phyloP scores from a whole-genome alignment of 371 early-diverging fungal genomes.

The Lichtheimia ornata region DNA sequence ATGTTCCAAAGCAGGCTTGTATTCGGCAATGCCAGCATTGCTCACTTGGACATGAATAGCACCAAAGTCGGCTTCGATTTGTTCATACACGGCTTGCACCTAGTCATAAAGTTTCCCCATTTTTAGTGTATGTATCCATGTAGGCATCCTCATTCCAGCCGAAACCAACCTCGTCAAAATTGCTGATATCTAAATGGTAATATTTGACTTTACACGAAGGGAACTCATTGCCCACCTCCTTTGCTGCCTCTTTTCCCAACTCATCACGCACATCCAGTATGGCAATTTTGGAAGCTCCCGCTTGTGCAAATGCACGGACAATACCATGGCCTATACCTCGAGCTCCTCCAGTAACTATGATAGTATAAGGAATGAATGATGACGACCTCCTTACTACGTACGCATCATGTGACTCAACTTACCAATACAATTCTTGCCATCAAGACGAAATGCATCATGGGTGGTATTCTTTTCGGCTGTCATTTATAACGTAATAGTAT shows the following conservation, averaged over 20 bases:
- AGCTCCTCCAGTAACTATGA: slow-evolving; percentile 32
- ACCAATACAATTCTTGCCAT: slow-evolving; percentile 29
- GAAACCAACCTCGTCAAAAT: slow-evolving; percentile 20
- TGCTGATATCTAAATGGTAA: slow-evolving; percentile 26
- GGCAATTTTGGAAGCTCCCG: slow-evolving; percentile 20
- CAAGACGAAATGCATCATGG: slow-evolving; percentile 17
- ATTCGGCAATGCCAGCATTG: slow-evolving; percentile 28
- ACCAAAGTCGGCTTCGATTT: slow-evolving; percentile 22
- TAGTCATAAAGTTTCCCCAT: neutral
- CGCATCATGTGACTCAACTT: slow-evolving; percentile 2
- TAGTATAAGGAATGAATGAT: neutral
- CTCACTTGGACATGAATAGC: slow-evolving; percentile 31
- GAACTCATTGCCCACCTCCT: slow-evolving; percentile 13
- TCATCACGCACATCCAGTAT: slow-evolving; percentile 28
- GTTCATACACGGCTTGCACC: slow-evolving; percentile 22
- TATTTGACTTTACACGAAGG: slow-evolving; percentile 20
- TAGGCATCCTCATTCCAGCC: no score
- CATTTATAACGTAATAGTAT: neutral
- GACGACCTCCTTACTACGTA: neutral
- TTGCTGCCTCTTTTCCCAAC: slow-evolving; percentile 13
- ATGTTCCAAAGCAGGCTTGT: slow-evolving; percentile 23
- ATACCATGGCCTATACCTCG: slow-evolving; percentile 33
- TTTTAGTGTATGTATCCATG: no score
- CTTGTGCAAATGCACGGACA: slow-evolving; percentile 24
- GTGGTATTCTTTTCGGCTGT: slow-evolving; percentile 5